phyloP scores from a whole-genome alignment of 2,329 filamentous ascomycete genomes.

The Aspergillus quadricinctus region DNA sequence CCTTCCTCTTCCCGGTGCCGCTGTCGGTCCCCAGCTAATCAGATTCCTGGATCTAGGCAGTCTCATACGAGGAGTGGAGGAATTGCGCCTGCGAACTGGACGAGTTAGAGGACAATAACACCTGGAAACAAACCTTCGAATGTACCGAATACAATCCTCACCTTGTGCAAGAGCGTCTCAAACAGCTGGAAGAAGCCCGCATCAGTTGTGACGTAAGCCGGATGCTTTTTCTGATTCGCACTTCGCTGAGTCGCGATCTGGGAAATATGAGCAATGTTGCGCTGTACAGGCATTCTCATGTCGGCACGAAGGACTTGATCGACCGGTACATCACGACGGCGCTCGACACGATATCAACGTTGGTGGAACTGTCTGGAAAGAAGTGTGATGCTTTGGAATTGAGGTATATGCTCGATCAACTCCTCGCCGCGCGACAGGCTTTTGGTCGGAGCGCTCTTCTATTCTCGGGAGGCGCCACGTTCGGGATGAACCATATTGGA shows the following conservation, averaged over 20 bases:
- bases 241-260: slow-evolving; percentile 71
- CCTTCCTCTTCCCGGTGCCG: not conserved
- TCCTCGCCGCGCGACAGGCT: slow-evolving; percentile 69
- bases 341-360: slow-evolving; percentile 65
- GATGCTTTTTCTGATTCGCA: slow-evolving; percentile 79
- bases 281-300: slow-evolving; percentile 77
- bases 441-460: slow-evolving; percentile 82
- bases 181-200: slow-evolving; percentile 70
- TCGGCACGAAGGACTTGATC: slow-evolving; percentile 82
- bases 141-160: slow-evolving; percentile 67
- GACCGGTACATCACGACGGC: slow-evolving; percentile 82
- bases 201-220: slow-evolving; percentile 64
- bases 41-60: slow-evolving; percentile 49
- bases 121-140: slow-evolving; percentile 69
- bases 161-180: slow-evolving; percentile 65
- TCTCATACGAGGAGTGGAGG: slow-evolving; percentile 68
- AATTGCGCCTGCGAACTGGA: slow-evolving; percentile 73
- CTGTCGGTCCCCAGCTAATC: not conserved
- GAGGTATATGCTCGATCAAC: slow-evolving; percentile 60
- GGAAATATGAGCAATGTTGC: slow-evolving; percentile 80
- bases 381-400: slow-evolving; percentile 54
- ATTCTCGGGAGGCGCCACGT: slow-evolving; percentile 79
- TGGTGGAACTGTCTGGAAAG: slow-evolving; percentile 60
- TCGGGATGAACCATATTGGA: slow-evolving; percentile 89
- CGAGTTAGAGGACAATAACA: slow-evolving; percentile 70